Evolutionary conservation across 164 flowering plant species (phyloP).

Genomic region (Vitis labrusca): DNA sequence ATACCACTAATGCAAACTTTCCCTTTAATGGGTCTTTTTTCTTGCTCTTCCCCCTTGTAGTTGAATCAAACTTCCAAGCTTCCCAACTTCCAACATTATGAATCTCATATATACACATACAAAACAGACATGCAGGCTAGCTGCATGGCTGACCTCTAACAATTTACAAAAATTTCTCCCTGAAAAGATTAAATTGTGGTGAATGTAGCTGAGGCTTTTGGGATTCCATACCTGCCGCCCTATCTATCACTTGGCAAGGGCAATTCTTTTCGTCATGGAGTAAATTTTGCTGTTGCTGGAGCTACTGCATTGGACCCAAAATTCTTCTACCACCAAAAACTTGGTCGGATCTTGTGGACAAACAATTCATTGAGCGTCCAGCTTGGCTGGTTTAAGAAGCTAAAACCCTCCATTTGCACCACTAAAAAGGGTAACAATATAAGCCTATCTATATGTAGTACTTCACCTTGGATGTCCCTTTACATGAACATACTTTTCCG

Average conservation of each 20-base stretch:
- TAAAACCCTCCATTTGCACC: slow-evolving; percentile 41
- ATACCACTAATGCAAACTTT: no score
- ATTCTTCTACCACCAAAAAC: slow-evolving; percentile 21
- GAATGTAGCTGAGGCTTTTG: slow-evolving; percentile 50
- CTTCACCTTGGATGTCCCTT: no score
- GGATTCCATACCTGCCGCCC: slow-evolving; percentile 50
- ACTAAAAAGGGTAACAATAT: slow-evolving; percentile 31
- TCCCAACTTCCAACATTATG: no score
- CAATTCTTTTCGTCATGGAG: slow-evolving; percentile 29
- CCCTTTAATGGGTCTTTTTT: no score
- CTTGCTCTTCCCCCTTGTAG: no score
- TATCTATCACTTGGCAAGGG: slow-evolving; percentile 27
- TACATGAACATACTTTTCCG: not conserved
- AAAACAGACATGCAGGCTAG: no score
- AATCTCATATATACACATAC: no score
- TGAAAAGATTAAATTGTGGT: not conserved
- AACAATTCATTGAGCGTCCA: slow-evolving; percentile 44
- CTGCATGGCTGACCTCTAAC: no score
- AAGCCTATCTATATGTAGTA: not conserved
- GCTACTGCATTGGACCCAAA: slow-evolving; percentile 50
- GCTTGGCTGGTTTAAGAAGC: slow-evolving; percentile 53
- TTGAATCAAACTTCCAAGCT: no score
- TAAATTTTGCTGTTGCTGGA: slow-evolving; percentile 64
- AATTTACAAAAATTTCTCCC: not conserved
- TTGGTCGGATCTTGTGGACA: slow-evolving; percentile 24